A percentile compares a stretch with the other conserved stretches of the same genome.
phyloP scores from a whole-genome alignment of 2,329 filamentous ascomycete species.

The Epicoccum nigrum region DNA sequence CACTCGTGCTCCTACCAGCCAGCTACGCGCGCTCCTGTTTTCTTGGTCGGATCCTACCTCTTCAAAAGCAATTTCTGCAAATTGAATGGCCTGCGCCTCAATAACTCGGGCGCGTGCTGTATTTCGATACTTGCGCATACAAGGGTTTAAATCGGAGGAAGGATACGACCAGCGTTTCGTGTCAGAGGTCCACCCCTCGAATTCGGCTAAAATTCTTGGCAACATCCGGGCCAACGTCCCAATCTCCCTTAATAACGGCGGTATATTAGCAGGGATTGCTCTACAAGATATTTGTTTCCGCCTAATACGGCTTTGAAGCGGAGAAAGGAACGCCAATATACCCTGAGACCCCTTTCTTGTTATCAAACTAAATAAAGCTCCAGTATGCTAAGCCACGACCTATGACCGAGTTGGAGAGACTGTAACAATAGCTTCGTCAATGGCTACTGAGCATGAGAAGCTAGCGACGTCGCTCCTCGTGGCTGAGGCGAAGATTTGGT shows the following conservation, averaged over 20 bases:
- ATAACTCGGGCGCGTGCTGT: neutral
- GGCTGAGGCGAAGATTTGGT: constrained; percentile 1
- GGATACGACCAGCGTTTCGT: constrained; percentile 9
- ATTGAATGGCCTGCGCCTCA: neutral
- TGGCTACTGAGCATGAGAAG: neutral
- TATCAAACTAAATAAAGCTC: neutral
- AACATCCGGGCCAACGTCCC: neutral
- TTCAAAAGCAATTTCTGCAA: neutral
- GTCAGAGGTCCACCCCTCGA: constrained; percentile 3
- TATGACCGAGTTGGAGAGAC: constrained; percentile 8
- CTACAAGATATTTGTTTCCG: neutral
- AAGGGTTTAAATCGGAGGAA: neutral
- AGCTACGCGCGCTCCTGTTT: neutral
- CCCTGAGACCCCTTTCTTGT: constrained; percentile 1
- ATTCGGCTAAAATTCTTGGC: constrained; percentile 1
- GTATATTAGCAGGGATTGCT: neutral
- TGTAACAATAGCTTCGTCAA: constrained; percentile 6
- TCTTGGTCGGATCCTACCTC: too few relatives aligned
- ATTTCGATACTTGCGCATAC: neutral
- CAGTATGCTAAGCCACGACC: neutral
- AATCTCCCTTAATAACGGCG: neutral
- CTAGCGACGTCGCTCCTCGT: constrained; percentile 4
- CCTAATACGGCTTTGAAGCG: neutral
- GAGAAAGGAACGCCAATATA: constrained; percentile 1
- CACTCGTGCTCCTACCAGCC: neutral